Conservation (phyloP, 345 rosid species). For the Garcia nutans region DNA sequence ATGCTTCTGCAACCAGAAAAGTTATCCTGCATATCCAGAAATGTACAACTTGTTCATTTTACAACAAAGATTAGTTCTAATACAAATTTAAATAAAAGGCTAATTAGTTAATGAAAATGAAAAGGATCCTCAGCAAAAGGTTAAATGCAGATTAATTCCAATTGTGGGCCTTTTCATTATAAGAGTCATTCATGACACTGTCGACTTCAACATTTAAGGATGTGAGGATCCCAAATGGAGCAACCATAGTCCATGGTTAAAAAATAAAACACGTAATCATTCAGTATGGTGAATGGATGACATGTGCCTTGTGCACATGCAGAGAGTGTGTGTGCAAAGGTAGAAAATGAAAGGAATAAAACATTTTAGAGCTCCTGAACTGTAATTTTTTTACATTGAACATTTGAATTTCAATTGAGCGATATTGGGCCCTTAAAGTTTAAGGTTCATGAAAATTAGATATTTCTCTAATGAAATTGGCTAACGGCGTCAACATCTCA, state of each 20-base stretch:
- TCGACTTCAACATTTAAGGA: not conserved
- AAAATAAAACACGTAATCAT: not conserved
- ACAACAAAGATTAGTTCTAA: not conserved
- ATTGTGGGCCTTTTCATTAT: not conserved
- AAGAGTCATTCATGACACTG: not conserved
- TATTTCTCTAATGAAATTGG: too few species aligned
- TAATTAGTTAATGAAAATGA: not conserved
- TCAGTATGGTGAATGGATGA: too few species aligned
- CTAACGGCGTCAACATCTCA: too few species aligned
- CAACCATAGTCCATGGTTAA: not conserved
- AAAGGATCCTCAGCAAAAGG: not conserved
- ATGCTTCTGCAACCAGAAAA: constrained; percentile 88
- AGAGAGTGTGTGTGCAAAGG: not conserved
- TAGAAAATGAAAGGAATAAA: not conserved
- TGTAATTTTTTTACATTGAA: too few species aligned
- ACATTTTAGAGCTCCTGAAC: too few species aligned
- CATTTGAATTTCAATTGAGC: too few species aligned
- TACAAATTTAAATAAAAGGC: not conserved
- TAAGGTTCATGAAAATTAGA: too few species aligned
- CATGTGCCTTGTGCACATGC: not conserved
- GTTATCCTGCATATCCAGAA: constrained; percentile 49
- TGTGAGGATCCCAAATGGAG: not conserved
- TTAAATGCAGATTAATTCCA: not conserved
- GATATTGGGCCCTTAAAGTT: too few species aligned
- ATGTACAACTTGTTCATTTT: not conserved